A percentile compares a stretch with the other conserved stretches of the same genome.
Evolutionary conservation across 2,329 filamentous ascomycete genomes (phyloP).

Genomic region (Colletotrichum sp.): DNA sequence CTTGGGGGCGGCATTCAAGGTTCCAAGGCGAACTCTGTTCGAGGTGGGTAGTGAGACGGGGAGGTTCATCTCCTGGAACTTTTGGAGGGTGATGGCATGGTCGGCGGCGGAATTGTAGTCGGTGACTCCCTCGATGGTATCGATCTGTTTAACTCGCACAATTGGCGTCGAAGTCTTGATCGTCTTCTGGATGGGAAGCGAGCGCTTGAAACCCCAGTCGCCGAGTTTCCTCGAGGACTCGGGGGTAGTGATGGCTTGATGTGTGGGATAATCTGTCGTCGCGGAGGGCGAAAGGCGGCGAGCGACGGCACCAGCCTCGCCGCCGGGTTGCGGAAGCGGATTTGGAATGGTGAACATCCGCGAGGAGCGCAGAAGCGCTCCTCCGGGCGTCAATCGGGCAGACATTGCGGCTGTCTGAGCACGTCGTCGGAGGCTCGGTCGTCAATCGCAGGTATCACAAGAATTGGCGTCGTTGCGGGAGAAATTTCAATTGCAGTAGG

Average conservation of each 20-base stretch:
- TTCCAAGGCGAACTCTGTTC: constrained; percentile 10
- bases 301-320: constrained; percentile 50
- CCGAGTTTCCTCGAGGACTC: constrained; percentile 74
- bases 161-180: constrained; percentile 74
- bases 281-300: constrained; percentile 67
- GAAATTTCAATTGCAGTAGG: constrained; percentile 21
- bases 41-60: constrained; percentile 63
- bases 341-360: constrained; percentile 88
- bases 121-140: constrained; percentile 87
- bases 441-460: constrained; percentile 2
- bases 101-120: constrained; percentile 86
- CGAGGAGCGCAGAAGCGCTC: constrained; percentile 79
- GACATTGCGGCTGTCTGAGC: constrained; percentile 21
- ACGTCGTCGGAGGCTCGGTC: constrained; percentile 21
- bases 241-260: constrained; percentile 82
- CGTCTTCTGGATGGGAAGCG: constrained; percentile 79
- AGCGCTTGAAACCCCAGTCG: constrained; percentile 92
- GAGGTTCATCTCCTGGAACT: constrained; percentile 84
- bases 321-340: constrained; percentile 68
- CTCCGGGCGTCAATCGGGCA: constrained; percentile 60
- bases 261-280: constrained; percentile 79
- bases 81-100: constrained; percentile 79
- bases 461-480: background rate
- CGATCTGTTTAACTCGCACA: constrained; percentile 77
- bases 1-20: constrained; percentile 31